These are phyloP conservation scores for Trichoderma breve DNA, from an alignment of 2,329 filamentous ascomycete genomes.

Conservation along the genomic window DNA sequence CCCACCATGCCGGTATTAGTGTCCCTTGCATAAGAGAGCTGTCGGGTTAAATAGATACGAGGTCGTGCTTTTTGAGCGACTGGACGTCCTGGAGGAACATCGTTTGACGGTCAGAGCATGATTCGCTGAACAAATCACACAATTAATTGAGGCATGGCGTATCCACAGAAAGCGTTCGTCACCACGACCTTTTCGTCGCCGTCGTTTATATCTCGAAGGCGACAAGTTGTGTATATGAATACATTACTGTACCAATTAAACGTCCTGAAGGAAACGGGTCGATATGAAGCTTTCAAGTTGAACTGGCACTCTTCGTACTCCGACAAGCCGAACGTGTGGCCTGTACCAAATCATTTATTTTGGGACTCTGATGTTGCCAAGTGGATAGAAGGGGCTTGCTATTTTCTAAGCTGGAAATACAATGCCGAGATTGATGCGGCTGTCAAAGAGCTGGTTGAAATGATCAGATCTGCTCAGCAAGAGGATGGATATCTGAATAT, in stretches of 20 bases:
- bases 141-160: neutral
- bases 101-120: no score
- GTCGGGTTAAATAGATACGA: no score
- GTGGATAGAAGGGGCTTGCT: neutral
- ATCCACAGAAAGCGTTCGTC: neutral
- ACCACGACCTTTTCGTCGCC: neutral
- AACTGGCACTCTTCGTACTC: neutral
- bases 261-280: neutral
- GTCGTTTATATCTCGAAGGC: neutral
- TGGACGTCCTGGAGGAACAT: no score
- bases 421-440: neutral
- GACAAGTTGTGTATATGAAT: neutral
- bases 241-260: neutral
- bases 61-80: no score
- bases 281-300: neutral
- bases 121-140: no score
- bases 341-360: neutral
- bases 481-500: neutral
- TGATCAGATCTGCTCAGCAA: neutral
- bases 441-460: neutral
- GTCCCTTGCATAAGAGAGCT: no score
- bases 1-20: no score
- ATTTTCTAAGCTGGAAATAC: neutral
- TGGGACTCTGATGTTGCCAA: neutral
- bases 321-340: neutral